A percentile compares a stretch with the other conserved stretches of the same genome.
Conservation (phyloP, 805 yeast genomes). For the Sugiyamaella valdiviana region DNA sequence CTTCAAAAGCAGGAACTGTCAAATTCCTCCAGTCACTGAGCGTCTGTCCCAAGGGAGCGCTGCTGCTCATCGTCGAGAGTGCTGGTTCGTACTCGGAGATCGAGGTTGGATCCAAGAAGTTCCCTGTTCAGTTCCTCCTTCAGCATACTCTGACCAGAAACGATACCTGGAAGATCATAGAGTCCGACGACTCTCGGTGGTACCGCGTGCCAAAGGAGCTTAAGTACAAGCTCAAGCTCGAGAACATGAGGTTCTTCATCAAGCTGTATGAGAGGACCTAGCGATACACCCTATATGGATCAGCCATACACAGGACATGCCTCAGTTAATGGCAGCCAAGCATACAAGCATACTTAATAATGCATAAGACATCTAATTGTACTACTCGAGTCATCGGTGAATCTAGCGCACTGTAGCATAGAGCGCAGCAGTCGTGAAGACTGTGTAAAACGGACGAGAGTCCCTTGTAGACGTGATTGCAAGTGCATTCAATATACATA, state of each 20-base stretch:
- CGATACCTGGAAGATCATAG: constrained; percentile 63
- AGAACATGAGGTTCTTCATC: constrained; percentile 82
- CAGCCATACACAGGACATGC: background rate
- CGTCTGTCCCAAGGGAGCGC: constrained; percentile 49
- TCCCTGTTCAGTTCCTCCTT: constrained; percentile 75
- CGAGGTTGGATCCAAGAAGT: constrained; percentile 63
- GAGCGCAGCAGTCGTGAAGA: no score
- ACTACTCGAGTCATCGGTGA: background rate
- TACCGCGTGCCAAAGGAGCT: constrained; percentile 52
- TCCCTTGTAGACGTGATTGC: background rate
- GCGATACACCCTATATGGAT: background rate
- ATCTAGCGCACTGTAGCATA: no score
- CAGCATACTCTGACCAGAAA: constrained; percentile 63
- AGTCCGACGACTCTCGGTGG: constrained; percentile 74
- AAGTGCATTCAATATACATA: background rate
- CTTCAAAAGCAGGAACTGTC: constrained; percentile 56
- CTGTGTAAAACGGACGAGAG: background rate
- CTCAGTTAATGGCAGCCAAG: no score
- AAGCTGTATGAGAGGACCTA: constrained; percentile 58
- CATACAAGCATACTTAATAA: background rate
- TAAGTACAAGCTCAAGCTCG: constrained; percentile 62
- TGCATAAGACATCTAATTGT: background rate
- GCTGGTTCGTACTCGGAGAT: constrained; percentile 88
- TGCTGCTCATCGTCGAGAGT: constrained; percentile 68
- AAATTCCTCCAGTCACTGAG: constrained; percentile 51